These are phyloP conservation scores for Artemisia tridentata DNA, from an alignment of 129 eudicot species.

Conservation along the genomic window DNA sequence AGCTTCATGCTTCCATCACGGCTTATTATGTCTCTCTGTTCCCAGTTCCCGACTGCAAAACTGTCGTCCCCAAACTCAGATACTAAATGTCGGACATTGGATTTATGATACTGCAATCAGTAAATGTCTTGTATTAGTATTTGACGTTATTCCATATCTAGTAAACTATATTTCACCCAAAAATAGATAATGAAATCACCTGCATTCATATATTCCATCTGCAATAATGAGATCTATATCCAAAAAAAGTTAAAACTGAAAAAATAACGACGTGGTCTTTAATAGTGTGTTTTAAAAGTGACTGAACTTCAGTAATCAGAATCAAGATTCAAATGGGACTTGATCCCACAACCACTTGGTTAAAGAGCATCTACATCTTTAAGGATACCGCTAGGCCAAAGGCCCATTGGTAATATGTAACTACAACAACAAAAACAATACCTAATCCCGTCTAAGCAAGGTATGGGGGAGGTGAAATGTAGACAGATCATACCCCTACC, in stretches of 20 bases:
- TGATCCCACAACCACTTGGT: too few species aligned
- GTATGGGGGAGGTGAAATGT: too few species aligned
- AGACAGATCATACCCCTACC: too few species aligned
- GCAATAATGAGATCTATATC: too few species aligned
- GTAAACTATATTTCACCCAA: neutral
- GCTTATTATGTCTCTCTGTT: constrained; percentile 70
- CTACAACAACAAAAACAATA: too few species aligned
- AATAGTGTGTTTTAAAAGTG: neutral
- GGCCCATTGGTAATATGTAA: too few species aligned
- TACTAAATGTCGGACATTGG: constrained; percentile 50
- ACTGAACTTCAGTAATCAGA: neutral
- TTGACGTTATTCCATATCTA: constrained; percentile 6
- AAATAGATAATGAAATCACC: neutral
- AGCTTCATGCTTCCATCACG: constrained; percentile 92
- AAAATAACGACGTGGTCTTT: neutral
- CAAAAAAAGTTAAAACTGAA: neutral
- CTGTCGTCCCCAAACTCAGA: constrained; percentile 94
- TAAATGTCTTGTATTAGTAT: constrained; percentile 9
- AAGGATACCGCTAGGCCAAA: neutral
- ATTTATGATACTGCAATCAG: constrained; percentile 53
- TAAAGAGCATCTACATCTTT: too few species aligned
- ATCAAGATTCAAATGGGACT: too few species aligned
- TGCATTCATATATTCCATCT: too few species aligned
- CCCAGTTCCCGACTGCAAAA: constrained; percentile 94
- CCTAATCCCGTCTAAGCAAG: too few species aligned